Evolutionary conservation across 2,329 filamentous ascomycete species (phyloP).

Genomic region (Phyllosticta citrichinensis): DNA sequence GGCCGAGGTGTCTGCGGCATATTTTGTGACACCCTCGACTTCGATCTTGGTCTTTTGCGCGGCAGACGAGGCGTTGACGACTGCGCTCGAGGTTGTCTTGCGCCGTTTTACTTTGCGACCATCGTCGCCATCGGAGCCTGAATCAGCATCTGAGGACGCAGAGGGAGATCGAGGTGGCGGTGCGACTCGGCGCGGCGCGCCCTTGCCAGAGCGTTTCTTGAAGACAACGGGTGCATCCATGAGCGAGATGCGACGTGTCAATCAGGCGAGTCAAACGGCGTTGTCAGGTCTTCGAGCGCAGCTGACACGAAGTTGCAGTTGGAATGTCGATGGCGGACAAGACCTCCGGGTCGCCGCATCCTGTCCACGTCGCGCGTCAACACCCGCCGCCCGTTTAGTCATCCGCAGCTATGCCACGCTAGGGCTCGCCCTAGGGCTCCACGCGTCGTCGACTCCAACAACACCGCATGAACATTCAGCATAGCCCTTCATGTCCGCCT

Average conservation of each 20-base stretch:
- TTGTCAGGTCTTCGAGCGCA: neutral
- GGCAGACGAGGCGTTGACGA: constrained; percentile 54
- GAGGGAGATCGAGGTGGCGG: constrained; percentile 51
- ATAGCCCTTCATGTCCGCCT: neutral
- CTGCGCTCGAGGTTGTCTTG: constrained; percentile 50
- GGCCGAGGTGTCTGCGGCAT: constrained; percentile 51
- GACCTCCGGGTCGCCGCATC: neutral
- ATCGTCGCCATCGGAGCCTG: constrained; percentile 63
- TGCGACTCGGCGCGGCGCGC: constrained; percentile 69
- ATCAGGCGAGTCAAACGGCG: neutral
- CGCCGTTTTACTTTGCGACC: constrained; percentile 72
- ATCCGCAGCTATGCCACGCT: neutral
- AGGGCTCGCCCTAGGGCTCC: neutral
- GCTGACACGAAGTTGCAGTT: neutral
- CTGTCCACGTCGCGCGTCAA: neutral
- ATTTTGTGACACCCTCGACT: constrained; percentile 39
- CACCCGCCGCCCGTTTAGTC: neutral
- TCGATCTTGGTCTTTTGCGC: constrained; percentile 38
- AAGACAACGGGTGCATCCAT: constrained; percentile 53
- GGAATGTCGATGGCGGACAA: neutral
- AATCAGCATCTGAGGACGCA: constrained; percentile 48
- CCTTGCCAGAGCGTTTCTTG: constrained; percentile 75
- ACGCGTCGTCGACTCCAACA: neutral
- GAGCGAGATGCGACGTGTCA: neutral
- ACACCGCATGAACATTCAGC: neutral